Percentiles rank a stretch among this genome's conserved stretches.
These are phyloP conservation scores for Chenopodium formosanum DNA, from an alignment of 148 eudicot species.

Conservation along the genomic window DNA sequence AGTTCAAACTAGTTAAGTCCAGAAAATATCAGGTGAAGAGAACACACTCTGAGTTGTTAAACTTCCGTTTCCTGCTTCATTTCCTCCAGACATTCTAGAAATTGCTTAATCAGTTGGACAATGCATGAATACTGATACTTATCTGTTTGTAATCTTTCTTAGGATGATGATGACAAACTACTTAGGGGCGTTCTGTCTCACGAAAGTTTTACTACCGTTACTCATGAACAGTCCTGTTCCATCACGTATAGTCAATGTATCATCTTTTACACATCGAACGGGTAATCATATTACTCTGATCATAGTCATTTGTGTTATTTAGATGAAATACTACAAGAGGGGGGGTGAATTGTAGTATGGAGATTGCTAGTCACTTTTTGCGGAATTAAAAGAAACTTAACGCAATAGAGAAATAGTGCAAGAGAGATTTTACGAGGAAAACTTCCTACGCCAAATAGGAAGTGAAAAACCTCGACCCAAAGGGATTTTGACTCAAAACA, in stretches of 20 bases:
- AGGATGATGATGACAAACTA: slow-evolving; percentile 95
- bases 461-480: no score
- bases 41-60: not conserved
- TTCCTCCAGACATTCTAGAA: not conserved
- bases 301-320: not conserved
- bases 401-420: no score
- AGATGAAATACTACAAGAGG: no score
- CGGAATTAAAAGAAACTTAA: no score
- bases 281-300: slow-evolving; percentile 42
- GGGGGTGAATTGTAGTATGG: no score
- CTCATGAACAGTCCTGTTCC: slow-evolving; percentile 71
- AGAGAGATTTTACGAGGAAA: no score
- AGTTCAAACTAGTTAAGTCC: no score
- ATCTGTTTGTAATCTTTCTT: slow-evolving; percentile 15
- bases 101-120: not conserved
- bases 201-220: slow-evolving; percentile 72
- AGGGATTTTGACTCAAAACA: no score
- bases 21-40: no score
- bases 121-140: slow-evolving; percentile 17
- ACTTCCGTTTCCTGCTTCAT: not conserved
- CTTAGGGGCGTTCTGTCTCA: slow-evolving; percentile 81
- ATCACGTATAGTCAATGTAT: slow-evolving; percentile 76
- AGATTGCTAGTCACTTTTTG: no score
- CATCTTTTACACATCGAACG: slow-evolving; percentile 86
- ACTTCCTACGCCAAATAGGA: no score